phyloP scores from a whole-genome alignment of 176 grass and related monocot species.

The Pharus latifolius region DNA sequence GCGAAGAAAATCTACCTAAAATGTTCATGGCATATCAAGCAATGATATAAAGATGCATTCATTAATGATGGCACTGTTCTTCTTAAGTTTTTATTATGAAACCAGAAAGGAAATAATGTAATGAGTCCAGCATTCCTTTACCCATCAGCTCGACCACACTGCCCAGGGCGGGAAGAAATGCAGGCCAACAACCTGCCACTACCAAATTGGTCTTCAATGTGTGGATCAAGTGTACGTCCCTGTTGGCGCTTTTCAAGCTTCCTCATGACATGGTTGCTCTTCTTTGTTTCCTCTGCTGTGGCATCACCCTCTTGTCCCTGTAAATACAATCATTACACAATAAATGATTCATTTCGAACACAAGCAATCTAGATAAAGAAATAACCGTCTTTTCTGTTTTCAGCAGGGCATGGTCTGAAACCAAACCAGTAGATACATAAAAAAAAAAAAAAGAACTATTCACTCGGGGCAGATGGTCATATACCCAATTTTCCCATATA shows the following conservation, averaged over 20 bases:
- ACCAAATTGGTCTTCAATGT: conserved; percentile 86
- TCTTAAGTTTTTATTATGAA: background rate
- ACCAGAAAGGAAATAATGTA: background rate
- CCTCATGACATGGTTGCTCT: conserved; percentile 62
- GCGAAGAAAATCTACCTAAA: too few species aligned
- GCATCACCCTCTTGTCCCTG: conserved; percentile 34
- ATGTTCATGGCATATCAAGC: too few species aligned
- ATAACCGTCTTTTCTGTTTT: too few species aligned
- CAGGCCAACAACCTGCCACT: conserved; percentile 68
- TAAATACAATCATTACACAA: background rate
- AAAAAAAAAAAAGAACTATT: too few species aligned
- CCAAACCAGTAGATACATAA: too few species aligned
- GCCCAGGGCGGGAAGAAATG: conserved; percentile 83
- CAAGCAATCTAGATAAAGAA: too few species aligned
- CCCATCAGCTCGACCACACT: conserved; percentile 87
- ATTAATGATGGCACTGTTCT: too few species aligned
- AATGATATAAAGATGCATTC: too few species aligned
- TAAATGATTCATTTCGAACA: background rate
- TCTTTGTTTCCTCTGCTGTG: conserved; percentile 55
- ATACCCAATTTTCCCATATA: background rate
- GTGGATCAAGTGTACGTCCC: conserved; percentile 47
- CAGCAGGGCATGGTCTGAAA: too few species aligned
- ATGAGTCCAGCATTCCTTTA: background rate
- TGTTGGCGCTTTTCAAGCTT: conserved; percentile 74
- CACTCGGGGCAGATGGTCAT: too few species aligned